Base-by-base conservation (phyloP, 2,329 filamentous ascomycete species). In the Cadophora gregata region DNA sequence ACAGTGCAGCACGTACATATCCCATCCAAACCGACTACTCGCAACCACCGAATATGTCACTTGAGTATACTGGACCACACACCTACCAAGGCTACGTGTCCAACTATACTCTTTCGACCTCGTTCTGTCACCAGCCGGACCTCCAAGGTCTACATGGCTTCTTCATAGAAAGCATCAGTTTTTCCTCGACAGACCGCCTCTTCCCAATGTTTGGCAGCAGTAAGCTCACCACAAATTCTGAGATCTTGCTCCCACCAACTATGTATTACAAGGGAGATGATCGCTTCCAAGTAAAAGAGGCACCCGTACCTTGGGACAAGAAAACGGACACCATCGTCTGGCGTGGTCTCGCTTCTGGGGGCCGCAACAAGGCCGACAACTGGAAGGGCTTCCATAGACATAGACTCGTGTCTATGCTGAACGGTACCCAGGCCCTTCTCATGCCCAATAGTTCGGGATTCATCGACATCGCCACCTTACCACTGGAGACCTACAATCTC, bases 271-370 rank as follows among this genome's bases (percentile, higher is more conserved):
- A 82, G 75, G 78, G 83, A 6, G 84, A 89, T 71, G 79, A 81
- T 10, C 82, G 85, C 48, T 90, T 89, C 75, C 83, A 83, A 2
- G 87, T 86, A 58, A 83, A 84, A 61, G 77, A 80, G 16, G 76
- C 85, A 62, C 87, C 88, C 50, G 79, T 83, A 4, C 75, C 80
- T 4, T 90, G 89, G 88, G 74, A 79, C 0, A 73, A 81, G 31
- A 91, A 91, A 77, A 78, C 78, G 29, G 79, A 84, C 59, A 80
- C 79, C 4, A 77, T 87, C 25, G 78, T 89, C 51, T 91, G 89
- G 88, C 85, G 88, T 16, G 88, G 88, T 55, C 84, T 86, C 5
- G 86, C 86, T 3, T 88, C 87, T 3, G 88, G 87, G 1, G 88
- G 87, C 78, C 78, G 77, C 77, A 81, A 66, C 70, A 75, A 3